A percentile compares a stretch with the other conserved stretches of the same genome.
phyloP scores from a whole-genome alignment of 345 rosid genomes.

The Eucalyptus sp. region DNA sequence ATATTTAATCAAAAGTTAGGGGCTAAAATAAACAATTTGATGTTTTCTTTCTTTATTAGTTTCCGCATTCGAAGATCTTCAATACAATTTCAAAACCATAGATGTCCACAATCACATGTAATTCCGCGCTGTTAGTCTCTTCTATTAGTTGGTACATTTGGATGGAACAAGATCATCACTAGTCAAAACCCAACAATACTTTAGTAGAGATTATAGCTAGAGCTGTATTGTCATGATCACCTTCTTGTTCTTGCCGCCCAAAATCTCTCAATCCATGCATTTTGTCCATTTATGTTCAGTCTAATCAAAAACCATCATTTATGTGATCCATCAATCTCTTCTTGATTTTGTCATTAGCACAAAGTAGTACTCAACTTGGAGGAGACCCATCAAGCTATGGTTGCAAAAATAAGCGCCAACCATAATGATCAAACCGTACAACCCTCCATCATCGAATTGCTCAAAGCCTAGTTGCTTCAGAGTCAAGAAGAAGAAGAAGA shows the following conservation, averaged over 20 bases:
- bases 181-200: not conserved
- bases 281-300: not conserved
- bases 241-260: not conserved
- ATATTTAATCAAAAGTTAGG: not conserved
- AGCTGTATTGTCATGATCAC: not conserved
- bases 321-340: accelerated
- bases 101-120: not conserved
- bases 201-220: not conserved
- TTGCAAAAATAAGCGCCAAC: no score
- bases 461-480: no score
- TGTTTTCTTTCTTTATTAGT: not conserved
- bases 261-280: not conserved
- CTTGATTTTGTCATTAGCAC: no score
- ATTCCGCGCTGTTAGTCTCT: not conserved
- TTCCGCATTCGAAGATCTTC: not conserved
- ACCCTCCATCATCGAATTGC: no score
- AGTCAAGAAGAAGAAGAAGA: no score
- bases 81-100: not conserved
- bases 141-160: not conserved
- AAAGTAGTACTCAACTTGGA: no score
- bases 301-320: no score
- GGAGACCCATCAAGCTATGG: no score
- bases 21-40: not conserved
- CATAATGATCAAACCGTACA: no score
- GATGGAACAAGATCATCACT: not conserved